Conservation (phyloP, 2,329 filamentous ascomycete genomes). For the Scedosporium dehoogii region DNA sequence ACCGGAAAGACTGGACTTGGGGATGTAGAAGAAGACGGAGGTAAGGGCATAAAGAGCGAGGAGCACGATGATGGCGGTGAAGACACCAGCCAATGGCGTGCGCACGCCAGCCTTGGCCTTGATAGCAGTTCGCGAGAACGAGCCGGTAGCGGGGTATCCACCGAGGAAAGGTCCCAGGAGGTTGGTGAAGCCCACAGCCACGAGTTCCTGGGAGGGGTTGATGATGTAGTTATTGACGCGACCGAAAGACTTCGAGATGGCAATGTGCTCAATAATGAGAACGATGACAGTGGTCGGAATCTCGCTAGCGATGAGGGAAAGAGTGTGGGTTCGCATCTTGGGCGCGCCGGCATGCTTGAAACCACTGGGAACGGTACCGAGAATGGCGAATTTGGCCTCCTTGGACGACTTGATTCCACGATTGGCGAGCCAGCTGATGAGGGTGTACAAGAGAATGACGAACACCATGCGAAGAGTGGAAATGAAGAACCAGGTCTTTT, state of each 20-base stretch:
- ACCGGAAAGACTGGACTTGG: conserved; percentile 66
- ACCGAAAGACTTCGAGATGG: conserved; percentile 94
- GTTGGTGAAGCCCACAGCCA: conserved; percentile 87
- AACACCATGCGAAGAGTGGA: conserved; percentile 71
- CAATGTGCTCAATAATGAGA: conserved; percentile 93
- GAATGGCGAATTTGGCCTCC: conserved; percentile 52
- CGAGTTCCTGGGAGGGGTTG: conserved; percentile 89
- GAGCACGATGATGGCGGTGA: conserved; percentile 77
- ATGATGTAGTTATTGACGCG: conserved; percentile 94
- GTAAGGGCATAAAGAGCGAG: conserved; percentile 84
- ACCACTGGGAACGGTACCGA: conserved; percentile 53
- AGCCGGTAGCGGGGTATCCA: conserved; percentile 85
- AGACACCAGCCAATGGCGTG: conserved; percentile 80
- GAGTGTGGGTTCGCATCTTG: conserved; percentile 52
- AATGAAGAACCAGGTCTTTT: conserved; percentile 68
- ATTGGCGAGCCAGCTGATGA: conserved; percentile 66
- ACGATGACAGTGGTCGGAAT: conserved; percentile 85
- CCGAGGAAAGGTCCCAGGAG: conserved; percentile 78
- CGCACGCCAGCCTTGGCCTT: conserved; percentile 94
- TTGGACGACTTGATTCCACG: conserved; percentile 38
- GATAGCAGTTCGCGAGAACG: conserved; percentile 92
- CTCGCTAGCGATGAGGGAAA: conserved; percentile 58
- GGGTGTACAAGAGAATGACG: conserved; percentile 69
- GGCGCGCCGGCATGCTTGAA: conserved; percentile 75
- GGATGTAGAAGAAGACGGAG: conserved; percentile 88